phyloP scores from a whole-genome alignment of 164 flowering plant genomes.

The Liquidambar formosana region DNA sequence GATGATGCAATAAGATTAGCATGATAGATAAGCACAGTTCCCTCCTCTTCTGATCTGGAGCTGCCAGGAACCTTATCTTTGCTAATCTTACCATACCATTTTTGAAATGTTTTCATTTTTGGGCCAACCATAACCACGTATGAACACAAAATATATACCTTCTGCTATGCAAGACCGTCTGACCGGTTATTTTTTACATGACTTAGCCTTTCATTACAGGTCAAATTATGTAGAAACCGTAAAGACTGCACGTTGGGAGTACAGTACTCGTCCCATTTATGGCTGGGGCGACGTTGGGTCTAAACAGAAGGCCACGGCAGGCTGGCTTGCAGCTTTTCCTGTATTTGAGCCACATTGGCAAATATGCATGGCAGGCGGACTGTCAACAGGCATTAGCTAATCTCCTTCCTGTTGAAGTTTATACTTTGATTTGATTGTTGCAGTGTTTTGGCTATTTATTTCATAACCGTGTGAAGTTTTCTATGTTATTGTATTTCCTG shows the following conservation, averaged over 20 bases:
- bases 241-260: conserved; percentile 91
- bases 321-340: conserved; percentile 99
- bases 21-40: no score
- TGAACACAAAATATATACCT: not conserved
- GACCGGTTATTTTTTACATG: not conserved
- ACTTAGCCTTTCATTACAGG: conserved; percentile 32
- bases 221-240: conserved; percentile 61
- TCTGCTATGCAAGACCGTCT: not conserved
- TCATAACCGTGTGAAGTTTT: no score
- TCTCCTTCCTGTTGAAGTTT: not conserved
- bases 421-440: not conserved
- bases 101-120: no score
- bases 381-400: conserved; percentile 74
- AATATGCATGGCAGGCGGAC: conserved; percentile 95
- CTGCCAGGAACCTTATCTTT: no score
- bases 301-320: conserved; percentile 89
- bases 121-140: not conserved
- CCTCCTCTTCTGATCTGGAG: no score
- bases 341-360: conserved; percentile 99
- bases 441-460: no score
- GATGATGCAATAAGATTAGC: no score
- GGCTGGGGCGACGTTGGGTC: conserved; percentile 92
- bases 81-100: no score
- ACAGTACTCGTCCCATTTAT: conserved; percentile 82
- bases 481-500: no score